These are phyloP conservation scores for Saccharomyces hybrid DNA, from an alignment of 1,139 yeast genomes.

Conservation along the genomic window DNA sequence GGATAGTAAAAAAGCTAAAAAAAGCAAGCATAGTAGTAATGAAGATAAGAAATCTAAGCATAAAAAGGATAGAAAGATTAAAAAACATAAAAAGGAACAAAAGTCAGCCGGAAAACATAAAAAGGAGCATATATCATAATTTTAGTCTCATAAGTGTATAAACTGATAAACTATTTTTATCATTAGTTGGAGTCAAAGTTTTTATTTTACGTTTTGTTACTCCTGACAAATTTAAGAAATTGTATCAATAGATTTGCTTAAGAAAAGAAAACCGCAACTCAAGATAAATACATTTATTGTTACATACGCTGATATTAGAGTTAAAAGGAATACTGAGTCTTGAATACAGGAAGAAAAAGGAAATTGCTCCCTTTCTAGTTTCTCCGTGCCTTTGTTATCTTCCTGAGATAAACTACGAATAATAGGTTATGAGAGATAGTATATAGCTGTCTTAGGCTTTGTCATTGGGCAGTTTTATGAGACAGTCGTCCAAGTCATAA, in stretches of 20 bases:
- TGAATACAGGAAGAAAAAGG: conserved; percentile 10
- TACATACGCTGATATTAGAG: conserved; percentile 2
- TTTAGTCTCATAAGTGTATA: background rate
- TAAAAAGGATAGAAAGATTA: conserved; percentile 19
- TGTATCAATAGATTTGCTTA: background rate
- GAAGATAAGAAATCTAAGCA: conserved; percentile 19
- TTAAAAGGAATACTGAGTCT: conserved; percentile 8
- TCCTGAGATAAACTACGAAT: conserved; percentile 4
- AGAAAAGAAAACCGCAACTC: background rate
- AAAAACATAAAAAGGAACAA: conserved; percentile 19
- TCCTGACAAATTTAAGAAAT: background rate
- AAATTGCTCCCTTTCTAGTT: conserved; percentile 6
- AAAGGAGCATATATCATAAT: background rate
- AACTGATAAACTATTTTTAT: background rate
- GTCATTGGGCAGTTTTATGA: conserved; percentile 10
- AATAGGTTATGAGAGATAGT: conserved; percentile 17
- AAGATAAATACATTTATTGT: background rate
- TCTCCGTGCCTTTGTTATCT: background rate
- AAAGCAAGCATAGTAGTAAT: conserved; percentile 25
- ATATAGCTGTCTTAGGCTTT: conserved; percentile 10
- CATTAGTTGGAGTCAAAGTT: no score
- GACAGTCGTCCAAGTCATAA: conserved; percentile 11
- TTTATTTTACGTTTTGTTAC: background rate
- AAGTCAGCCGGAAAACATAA: background rate
- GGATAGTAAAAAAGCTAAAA: conserved; percentile 22